Evolutionary conservation across 2,329 filamentous ascomycete species (phyloP).

Genomic region (Ceratocystis cubensis): DNA sequence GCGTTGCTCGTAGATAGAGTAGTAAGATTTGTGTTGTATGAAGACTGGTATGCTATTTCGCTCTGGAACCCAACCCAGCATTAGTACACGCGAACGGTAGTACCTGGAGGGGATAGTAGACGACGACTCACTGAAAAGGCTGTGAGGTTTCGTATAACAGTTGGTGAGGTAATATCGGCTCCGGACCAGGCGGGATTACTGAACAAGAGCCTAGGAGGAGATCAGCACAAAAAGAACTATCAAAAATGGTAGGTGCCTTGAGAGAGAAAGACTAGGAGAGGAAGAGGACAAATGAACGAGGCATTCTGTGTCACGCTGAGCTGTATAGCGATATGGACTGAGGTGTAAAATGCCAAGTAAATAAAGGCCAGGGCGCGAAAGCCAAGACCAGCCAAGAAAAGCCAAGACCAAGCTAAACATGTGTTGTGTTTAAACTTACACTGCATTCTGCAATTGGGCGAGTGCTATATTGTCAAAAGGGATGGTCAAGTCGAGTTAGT

Average conservation of each 20-base stretch:
- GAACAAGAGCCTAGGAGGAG: slow-evolving; percentile 40
- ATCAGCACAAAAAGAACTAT: slow-evolving; percentile 8
- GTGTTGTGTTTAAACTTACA: slow-evolving; percentile 30
- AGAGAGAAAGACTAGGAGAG: background rate
- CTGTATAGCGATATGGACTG: background rate
- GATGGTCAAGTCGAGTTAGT: background rate
- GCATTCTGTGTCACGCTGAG: background rate
- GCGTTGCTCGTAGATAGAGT: slow-evolving; percentile 61
- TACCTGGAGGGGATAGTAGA: background rate
- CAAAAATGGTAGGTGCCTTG: background rate
- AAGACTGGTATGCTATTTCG: slow-evolving; percentile 41
- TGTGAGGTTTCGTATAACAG: slow-evolving; percentile 45
- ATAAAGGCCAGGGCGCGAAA: background rate
- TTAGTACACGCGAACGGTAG: slow-evolving; percentile 21
- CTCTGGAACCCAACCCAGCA: slow-evolving; percentile 26
- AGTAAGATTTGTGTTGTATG: slow-evolving; percentile 48
- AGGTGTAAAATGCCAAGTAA: background rate
- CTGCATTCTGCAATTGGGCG: slow-evolving; percentile 39
- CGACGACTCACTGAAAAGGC: slow-evolving; percentile 39
- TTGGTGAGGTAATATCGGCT: slow-evolving; percentile 38
- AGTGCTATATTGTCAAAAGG: slow-evolving; percentile 30
- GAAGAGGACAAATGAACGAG: background rate
- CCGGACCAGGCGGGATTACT: slow-evolving; percentile 46
- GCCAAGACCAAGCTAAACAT: slow-evolving; percentile 1
- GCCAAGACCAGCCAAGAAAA: slow-evolving; percentile 1